A percentile compares a stretch with the other conserved stretches of the same genome.
Conservation (phyloP, 2,329 filamentous ascomycete species). For the Catunica adiposa region DNA sequence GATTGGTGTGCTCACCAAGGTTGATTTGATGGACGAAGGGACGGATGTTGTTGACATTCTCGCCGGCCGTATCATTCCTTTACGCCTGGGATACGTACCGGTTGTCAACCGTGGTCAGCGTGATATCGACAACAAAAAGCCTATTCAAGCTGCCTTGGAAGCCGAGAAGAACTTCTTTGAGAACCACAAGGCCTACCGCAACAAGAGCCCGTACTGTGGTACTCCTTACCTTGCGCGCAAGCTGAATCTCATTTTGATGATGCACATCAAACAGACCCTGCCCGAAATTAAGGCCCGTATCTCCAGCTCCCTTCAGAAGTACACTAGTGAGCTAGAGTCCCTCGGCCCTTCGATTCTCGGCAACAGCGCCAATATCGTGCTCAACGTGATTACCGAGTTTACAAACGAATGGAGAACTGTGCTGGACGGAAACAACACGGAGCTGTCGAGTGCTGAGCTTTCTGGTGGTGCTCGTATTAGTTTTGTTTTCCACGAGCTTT, state of each 20-base stretch:
- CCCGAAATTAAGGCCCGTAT: constrained; percentile 98
- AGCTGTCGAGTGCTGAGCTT: constrained; percentile 83
- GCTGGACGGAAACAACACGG: constrained; percentile 88
- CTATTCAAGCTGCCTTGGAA: constrained; percentile 78
- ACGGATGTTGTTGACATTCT: constrained; percentile 98
- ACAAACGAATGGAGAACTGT: constrained; percentile 95
- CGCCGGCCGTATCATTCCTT: constrained; percentile 88
- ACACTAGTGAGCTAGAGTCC: constrained; percentile 60
- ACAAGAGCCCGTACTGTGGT: constrained; percentile 97
- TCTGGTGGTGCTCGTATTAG: constrained; percentile 96
- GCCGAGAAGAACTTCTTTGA: constrained; percentile 96
- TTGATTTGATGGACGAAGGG: constrained; percentile 96
- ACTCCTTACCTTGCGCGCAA: constrained; percentile 94
- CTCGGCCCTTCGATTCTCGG: constrained; percentile 90
- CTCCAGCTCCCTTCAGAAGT: constrained; percentile 84
- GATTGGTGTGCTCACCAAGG: constrained; percentile 96
- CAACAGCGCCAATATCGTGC: constrained; percentile 87
- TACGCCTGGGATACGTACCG: constrained; percentile 87
- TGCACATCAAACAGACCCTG: constrained; percentile 99
- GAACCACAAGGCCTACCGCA: constrained; percentile 94
- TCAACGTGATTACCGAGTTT: constrained; percentile 98
- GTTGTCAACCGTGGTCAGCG: constrained; percentile 96
- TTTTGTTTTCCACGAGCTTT: constrained; percentile 97
- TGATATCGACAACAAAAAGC: constrained; percentile 96
- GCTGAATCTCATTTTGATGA: constrained; percentile 97